Percentiles rank a stretch among this genome's conserved stretches.
phyloP scores from a whole-genome alignment of 1,284 basidiomycete species.

The Sporisorium scitamineum region DNA sequence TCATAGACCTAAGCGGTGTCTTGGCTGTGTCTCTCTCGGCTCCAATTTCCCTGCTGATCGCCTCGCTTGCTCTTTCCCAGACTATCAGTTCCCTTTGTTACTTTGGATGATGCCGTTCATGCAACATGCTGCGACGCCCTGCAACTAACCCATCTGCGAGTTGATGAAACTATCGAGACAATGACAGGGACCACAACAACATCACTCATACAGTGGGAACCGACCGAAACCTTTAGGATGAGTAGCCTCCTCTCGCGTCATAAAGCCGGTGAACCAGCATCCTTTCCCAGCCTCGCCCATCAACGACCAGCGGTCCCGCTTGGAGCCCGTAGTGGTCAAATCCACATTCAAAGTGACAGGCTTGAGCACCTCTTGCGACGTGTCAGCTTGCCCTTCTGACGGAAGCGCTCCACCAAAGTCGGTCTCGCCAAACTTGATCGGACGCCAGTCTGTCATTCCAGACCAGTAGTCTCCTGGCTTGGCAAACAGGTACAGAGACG shows the following conservation, averaged over 20 bases:
- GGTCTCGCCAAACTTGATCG: background rate
- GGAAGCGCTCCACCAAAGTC: background rate
- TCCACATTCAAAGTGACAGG: background rate
- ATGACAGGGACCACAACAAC: too few species aligned
- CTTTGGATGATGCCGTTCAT: too few species aligned
- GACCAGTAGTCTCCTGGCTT: conserved; percentile 2
- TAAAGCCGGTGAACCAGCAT: background rate
- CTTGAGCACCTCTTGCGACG: background rate
- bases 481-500: background rate
- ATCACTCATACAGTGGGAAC: background rate
- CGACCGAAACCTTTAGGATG: background rate
- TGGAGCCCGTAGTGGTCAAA: background rate
- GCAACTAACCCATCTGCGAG: too few species aligned
- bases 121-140: too few species aligned
- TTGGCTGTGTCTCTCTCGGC: too few species aligned
- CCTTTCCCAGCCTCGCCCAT: background rate
- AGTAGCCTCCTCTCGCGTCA: background rate
- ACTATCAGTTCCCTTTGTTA: too few species aligned
- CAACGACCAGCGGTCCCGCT: background rate
- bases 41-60: too few species aligned
- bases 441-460: background rate
- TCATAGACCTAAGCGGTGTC: too few species aligned
- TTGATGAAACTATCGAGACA: too few species aligned
- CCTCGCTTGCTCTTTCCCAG: too few species aligned
- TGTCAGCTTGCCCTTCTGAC: background rate